These are phyloP conservation scores for Collybia sordida DNA, from an alignment of 768 basidiomycete species.

Conservation along the genomic window DNA sequence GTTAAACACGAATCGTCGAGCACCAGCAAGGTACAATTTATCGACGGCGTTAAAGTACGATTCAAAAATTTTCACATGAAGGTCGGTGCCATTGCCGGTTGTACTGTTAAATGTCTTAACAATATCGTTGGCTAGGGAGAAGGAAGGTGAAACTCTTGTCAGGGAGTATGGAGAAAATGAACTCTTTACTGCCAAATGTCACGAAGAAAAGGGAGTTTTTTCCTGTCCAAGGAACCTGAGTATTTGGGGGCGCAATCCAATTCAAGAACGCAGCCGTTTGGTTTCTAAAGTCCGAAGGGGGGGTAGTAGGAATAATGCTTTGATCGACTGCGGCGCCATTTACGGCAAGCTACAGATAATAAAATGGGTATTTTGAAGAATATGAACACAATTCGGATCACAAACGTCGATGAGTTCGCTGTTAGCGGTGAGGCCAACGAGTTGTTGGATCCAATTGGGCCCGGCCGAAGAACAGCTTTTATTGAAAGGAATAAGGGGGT, in stretches of 20 bases:
- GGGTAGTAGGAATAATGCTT: slow-evolving; percentile 13
- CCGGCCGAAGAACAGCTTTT: slow-evolving; percentile 17
- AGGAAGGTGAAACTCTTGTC: too few relatives aligned
- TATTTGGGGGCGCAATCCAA: slow-evolving; percentile 13
- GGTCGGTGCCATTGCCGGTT: slow-evolving; percentile 13
- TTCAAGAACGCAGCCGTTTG: slow-evolving; percentile 17
- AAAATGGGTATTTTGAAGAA: not conserved
- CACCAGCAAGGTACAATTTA: slow-evolving; percentile 17
- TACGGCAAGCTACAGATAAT: slow-evolving; percentile 16
- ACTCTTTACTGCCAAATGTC: slow-evolving; percentile 18
- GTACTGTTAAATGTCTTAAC: slow-evolving; percentile 16
- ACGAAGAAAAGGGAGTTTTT: slow-evolving; percentile 18
- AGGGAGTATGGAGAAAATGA: too few relatives aligned
- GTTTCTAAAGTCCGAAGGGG: slow-evolving; percentile 20
- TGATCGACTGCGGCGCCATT: slow-evolving; percentile 17
- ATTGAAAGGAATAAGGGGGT: slow-evolving; percentile 14
- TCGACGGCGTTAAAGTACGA: slow-evolving; percentile 19
- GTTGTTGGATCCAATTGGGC: slow-evolving; percentile 18
- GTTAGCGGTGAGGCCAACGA: slow-evolving; percentile 10
- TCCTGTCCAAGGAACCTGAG: slow-evolving; percentile 15
- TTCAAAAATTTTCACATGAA: slow-evolving; percentile 15
- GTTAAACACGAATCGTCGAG: slow-evolving; percentile 21
- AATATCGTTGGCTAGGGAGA: slow-evolving; percentile 22
- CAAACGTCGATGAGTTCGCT: slow-evolving; percentile 14
- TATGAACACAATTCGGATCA: not conserved